Percentiles rank a stretch among this genome's conserved stretches.
Conservation (phyloP, 495 filamentous ascomycete genomes). For the Bacidia gigantensis region DNA sequence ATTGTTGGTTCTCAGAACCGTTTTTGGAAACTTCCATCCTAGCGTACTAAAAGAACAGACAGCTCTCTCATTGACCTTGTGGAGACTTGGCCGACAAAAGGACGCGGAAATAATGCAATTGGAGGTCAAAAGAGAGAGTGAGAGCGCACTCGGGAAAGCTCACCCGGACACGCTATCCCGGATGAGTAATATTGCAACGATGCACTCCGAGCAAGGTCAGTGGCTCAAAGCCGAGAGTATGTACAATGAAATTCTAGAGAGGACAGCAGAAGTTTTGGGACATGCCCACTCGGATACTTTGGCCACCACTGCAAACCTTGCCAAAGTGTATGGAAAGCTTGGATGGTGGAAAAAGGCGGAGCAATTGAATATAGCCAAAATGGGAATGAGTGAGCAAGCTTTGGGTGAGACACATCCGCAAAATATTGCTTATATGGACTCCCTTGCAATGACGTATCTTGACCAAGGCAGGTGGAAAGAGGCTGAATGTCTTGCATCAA, state of each 20-base stretch:
- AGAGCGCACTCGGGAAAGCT: not conserved
- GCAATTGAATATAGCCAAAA: slow-evolving; percentile 8
- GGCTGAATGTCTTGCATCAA: not conserved
- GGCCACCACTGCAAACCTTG: not conserved
- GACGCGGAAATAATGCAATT: not conserved
- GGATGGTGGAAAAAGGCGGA: slow-evolving; percentile 21
- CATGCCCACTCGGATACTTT: not conserved
- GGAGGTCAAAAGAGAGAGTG: not conserved
- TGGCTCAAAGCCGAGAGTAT: not conserved
- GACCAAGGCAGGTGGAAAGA: not conserved
- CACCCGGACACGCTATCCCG: not conserved
- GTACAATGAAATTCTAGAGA: not conserved
- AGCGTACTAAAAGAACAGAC: not conserved
- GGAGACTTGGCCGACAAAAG: not conserved
- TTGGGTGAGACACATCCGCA: not conserved
- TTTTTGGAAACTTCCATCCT: not conserved
- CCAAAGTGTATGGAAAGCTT: slow-evolving; percentile 3
- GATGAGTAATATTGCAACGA: not conserved
- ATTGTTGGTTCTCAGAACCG: not conserved
- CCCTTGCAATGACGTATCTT: not conserved
- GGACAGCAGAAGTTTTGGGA: not conserved
- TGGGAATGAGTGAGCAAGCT: not conserved
- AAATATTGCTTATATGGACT: not conserved
- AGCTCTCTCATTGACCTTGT: not conserved
- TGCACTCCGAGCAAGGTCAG: not conserved